Percentiles rank a stretch among this genome's conserved stretches.
Conservation (phyloP, 805 yeast species). For the Aciculoconidium aculeatum region DNA sequence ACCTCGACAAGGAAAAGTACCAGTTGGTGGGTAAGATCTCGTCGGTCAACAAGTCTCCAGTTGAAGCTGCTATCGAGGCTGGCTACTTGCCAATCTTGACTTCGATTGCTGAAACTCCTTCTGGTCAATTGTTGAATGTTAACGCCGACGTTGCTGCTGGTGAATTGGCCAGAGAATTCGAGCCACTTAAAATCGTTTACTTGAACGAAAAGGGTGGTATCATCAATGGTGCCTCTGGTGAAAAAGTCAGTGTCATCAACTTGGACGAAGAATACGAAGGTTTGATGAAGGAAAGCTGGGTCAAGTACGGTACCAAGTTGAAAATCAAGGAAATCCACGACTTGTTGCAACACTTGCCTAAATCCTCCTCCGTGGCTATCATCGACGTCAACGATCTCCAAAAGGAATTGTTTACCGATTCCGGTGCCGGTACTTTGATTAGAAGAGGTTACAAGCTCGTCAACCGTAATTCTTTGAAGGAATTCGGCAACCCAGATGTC, state of each 20-base stretch:
- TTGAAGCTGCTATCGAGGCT: conserved; percentile 90
- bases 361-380: conserved; percentile 96
- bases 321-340: conserved; percentile 96
- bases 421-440: conserved; percentile 98
- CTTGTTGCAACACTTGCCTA: conserved; percentile 85
- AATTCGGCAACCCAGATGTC: conserved; percentile 68
- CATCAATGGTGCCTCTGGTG: conserved; percentile 85
- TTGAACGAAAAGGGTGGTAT: conserved; percentile 97
- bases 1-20: conserved; percentile 84
- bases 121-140: conserved; percentile 94
- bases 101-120: conserved; percentile 92
- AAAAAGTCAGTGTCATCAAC: conserved; percentile 83
- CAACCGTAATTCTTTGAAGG: conserved; percentile 61
- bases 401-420: conserved; percentile 95
- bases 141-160: conserved; percentile 99
- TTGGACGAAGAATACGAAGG: conserved; percentile 94
- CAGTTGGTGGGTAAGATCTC: conserved; percentile 88
- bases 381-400: conserved; percentile 92
- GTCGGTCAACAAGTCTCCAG: conserved; percentile 75
- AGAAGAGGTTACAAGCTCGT: conserved; percentile 92
- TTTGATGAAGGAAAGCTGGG: conserved; percentile 92
- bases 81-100: conserved; percentile 97
- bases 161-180: conserved; percentile 92
- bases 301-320: conserved; percentile 95
- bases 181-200: conserved; percentile 94